A percentile compares a stretch with the other conserved stretches of the same genome.
These are phyloP conservation scores for Scutellaria minor DNA, from an alignment of 257 asterid species.

Conservation along the genomic window DNA sequence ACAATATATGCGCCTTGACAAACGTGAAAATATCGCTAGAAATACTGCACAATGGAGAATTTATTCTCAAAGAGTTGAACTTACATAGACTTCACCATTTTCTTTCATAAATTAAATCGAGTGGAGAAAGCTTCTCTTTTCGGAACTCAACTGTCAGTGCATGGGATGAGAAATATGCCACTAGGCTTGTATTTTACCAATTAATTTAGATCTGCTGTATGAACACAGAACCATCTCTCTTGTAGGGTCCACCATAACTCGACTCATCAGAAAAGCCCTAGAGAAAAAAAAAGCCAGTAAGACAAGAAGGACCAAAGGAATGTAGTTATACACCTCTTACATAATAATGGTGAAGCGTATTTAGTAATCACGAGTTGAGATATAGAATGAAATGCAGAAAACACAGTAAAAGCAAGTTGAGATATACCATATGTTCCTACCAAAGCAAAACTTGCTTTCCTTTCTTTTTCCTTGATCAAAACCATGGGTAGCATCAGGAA, in stretches of 20 bases:
- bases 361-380: not conserved
- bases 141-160: no score
- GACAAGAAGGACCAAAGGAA: not conserved
- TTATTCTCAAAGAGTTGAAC: not conserved
- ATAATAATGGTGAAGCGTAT: not conserved
- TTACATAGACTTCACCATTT: not conserved
- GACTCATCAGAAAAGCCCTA: not conserved
- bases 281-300: not conserved
- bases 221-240: not conserved
- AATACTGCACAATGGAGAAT: not conserved
- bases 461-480: no score
- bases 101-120: not conserved
- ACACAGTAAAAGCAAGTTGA: not conserved
- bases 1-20: not conserved
- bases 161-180: no score
- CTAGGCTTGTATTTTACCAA: no score
- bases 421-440: constrained; percentile 11
- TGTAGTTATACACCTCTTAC: not conserved
- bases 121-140: no score
- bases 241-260: not conserved
- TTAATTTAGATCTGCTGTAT: no score
- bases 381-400: not conserved
- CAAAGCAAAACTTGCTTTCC: no score
- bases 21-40: not conserved
- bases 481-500: no score